Evolutionary conservation across 2,329 filamentous ascomycete genomes (phyloP).

Genomic region (Aspergillus sp.): DNA sequence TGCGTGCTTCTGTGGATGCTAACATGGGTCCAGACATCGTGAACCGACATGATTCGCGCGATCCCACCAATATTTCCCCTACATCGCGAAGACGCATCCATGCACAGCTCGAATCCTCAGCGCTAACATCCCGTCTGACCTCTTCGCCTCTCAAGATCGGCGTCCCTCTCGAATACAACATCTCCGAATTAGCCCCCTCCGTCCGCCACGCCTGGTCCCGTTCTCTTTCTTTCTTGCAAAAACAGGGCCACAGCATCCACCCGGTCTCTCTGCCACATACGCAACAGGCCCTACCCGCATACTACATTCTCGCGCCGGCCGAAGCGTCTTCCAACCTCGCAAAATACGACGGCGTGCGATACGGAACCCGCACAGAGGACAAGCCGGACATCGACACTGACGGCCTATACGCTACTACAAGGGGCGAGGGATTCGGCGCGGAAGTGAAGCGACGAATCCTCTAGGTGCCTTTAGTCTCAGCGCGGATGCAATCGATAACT

Average conservation of each 20-base stretch:
- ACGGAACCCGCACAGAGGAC: conserved; percentile 53
- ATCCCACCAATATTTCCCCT: conserved; percentile 63
- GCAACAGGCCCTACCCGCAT: conserved; percentile 76
- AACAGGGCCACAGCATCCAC: conserved; percentile 61
- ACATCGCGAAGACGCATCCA: conserved; percentile 47
- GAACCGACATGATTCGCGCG: conserved; percentile 56
- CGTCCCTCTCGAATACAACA: conserved; percentile 72
- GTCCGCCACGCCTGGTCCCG: conserved; percentile 63
- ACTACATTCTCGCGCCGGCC: conserved; percentile 90
- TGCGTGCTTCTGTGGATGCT: no score
- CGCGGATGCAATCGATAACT: conserved; percentile 86
- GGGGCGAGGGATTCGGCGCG: conserved; percentile 66
- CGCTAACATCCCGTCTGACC: conserved; percentile 16
- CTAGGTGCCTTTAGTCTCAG: conserved; percentile 85
- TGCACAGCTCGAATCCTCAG: conserved; percentile 34
- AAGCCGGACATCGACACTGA: conserved; percentile 39
- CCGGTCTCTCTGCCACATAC: conserved; percentile 76
- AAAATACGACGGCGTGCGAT: conserved; percentile 95
- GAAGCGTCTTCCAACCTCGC: conserved; percentile 94
- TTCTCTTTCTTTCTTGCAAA: conserved; percentile 52
- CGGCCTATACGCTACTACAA: conserved; percentile 65
- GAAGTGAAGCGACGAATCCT: conserved; percentile 84
- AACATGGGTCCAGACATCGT: conserved; percentile 33
- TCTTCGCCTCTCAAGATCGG: conserved; percentile 44
- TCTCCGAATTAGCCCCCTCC: conserved; percentile 62